Conservation (phyloP, 192 early-diverging fungal genomes). For the Gamsiella multidivaricata region DNA sequence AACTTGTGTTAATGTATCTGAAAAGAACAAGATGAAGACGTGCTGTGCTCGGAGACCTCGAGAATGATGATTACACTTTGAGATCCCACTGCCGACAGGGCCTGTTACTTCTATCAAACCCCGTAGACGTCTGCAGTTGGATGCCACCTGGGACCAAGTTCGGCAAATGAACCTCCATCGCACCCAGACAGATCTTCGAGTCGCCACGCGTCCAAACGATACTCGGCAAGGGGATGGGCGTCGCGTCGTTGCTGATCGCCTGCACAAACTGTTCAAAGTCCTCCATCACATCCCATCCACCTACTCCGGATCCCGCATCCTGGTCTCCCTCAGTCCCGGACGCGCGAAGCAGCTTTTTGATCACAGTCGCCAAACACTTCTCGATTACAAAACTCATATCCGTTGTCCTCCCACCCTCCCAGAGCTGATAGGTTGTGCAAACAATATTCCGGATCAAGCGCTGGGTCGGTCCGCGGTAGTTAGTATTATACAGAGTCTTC, state of each 20-base stretch:
- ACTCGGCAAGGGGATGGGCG: constrained; percentile 24
- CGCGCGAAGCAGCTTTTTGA: constrained; percentile 8
- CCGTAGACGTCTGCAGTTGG: constrained; percentile 16
- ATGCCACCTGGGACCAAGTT: constrained; percentile 28
- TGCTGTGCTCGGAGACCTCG: background rate
- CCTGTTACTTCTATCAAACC: constrained; percentile 16
- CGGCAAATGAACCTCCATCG: constrained; percentile 20
- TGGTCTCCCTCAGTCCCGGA: background rate
- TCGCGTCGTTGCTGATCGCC: background rate
- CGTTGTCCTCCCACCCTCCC: constrained; percentile 33
- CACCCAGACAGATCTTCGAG: constrained; percentile 22
- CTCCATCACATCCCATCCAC: constrained; percentile 32
- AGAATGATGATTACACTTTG: constrained; percentile 13
- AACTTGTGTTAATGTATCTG: too few species aligned
- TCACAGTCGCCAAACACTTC: constrained; percentile 2
- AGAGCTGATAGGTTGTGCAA: constrained; percentile 26
- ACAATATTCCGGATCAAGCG: constrained; percentile 23
- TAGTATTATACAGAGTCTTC: background rate
- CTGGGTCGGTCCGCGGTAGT: constrained; percentile 19
- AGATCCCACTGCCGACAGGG: constrained; percentile 22
- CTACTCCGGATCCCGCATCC: background rate
- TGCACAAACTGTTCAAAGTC: constrained; percentile 25
- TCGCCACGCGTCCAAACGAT: constrained; percentile 17
- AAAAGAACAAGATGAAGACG: background rate
- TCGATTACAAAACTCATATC: constrained; percentile 28